Evolutionary conservation across 2,329 filamentous ascomycete species (phyloP).

Genomic region (Coniochaeta sp.): DNA sequence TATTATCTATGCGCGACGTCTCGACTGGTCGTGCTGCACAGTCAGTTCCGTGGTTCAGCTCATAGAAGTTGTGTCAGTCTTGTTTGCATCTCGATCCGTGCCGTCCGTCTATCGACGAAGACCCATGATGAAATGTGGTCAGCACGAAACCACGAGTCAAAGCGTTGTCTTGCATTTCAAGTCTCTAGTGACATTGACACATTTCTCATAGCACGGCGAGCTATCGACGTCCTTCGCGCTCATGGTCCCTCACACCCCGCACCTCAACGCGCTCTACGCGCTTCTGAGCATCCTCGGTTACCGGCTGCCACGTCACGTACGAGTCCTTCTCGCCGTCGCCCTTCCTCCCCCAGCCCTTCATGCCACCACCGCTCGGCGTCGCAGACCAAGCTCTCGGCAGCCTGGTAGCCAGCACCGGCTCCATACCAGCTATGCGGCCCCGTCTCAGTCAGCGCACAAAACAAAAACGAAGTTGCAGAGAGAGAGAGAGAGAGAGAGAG

Average conservation of each 20-base stretch:
- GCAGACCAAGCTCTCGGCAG: constrained; percentile 4
- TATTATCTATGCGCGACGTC: background rate
- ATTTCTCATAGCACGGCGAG: background rate
- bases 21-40: background rate
- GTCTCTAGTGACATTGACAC: too few relatives aligned
- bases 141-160: background rate
- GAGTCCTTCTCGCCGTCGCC: background rate
- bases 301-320: background rate
- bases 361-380: constrained; percentile 3
- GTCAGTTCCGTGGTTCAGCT: background rate
- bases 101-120: background rate
- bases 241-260: background rate
- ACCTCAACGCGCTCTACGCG: background rate
- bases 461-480: too few relatives aligned
- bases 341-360: background rate
- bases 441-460: background rate
- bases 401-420: constrained; percentile 3
- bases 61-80: background rate
- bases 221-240: background rate
- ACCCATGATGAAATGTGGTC: background rate
- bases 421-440: constrained; percentile 3
- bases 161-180: too few relatives aligned
- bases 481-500: too few relatives aligned
- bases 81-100: background rate
- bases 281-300: background rate